Percentiles rank a stretch among this genome's conserved stretches.
Evolutionary conservation across 768 basidiomycete genomes (phyloP).

Genomic region (Termitomyces sp.): DNA sequence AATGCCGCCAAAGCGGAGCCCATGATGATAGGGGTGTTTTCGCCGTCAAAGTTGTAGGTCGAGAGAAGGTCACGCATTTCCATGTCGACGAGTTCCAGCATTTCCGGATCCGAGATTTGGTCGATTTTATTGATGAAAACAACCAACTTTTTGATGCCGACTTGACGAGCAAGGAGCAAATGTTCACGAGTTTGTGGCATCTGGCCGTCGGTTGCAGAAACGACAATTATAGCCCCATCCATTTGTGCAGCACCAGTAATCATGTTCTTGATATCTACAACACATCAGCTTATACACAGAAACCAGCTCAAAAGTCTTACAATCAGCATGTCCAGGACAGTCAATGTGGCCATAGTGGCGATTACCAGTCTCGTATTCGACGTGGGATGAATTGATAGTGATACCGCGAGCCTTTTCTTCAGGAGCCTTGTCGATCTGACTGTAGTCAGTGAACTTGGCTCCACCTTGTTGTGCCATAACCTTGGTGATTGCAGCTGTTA

Average conservation of each 20-base stretch:
- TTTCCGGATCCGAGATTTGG: slow-evolving; percentile 92
- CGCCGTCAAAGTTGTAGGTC: slow-evolving; percentile 94
- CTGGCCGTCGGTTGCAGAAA: slow-evolving; percentile 97
- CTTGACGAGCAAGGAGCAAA: slow-evolving; percentile 93
- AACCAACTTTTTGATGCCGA: slow-evolving; percentile 94
- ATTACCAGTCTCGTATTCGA: slow-evolving; percentile 90
- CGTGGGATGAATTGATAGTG: slow-evolving; percentile 97
- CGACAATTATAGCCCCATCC: slow-evolving; percentile 94
- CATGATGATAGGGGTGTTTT: slow-evolving; percentile 96
- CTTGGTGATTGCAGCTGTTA: slow-evolving; percentile 95
- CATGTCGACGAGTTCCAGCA: slow-evolving; percentile 99
- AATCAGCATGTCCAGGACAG: slow-evolving; percentile 95
- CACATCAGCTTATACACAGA: not conserved
- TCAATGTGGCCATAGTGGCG: slow-evolving; percentile 98
- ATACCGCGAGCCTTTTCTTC: slow-evolving; percentile 99
- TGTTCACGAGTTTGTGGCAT: slow-evolving; percentile 99
- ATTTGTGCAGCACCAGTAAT: slow-evolving; percentile 98
- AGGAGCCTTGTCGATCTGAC: slow-evolving; percentile 97
- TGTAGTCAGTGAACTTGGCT: slow-evolving; percentile 91
- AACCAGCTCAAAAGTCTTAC: slow-evolving; percentile 35
- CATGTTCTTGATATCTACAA: slow-evolving; percentile 93
- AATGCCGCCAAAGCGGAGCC: slow-evolving; percentile 95
- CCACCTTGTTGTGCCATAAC: slow-evolving; percentile 75
- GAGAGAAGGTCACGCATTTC: slow-evolving; percentile 96
- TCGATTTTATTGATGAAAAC: slow-evolving; percentile 99